These are phyloP conservation scores for Prunus dulcis DNA, from an alignment of 306 rosid genomes.

Conservation along the genomic window DNA sequence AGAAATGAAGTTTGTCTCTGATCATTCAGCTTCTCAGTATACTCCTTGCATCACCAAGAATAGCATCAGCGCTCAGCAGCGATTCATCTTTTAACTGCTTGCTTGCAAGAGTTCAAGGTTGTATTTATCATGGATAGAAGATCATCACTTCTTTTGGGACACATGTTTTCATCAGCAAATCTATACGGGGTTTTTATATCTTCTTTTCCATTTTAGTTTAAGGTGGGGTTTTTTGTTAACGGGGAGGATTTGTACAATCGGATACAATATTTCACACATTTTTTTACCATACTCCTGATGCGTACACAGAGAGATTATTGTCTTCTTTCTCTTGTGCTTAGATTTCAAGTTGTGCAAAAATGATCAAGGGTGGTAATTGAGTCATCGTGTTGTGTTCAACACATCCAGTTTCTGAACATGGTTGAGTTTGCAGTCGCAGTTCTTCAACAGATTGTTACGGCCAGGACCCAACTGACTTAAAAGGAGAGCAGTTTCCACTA, in stretches of 20 bases:
- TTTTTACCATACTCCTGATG: not conserved
- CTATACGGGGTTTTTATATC: not conserved
- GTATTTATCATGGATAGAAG: not conserved
- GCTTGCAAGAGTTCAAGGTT: not conserved
- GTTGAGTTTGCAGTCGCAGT: not conserved
- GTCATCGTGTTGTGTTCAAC: not conserved
- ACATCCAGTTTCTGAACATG: not conserved
- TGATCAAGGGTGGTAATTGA: not conserved
- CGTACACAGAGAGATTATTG: not conserved
- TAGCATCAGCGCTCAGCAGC: not conserved
- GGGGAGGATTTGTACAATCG: not conserved
- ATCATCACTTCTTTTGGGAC: not conserved
- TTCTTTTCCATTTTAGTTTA: not conserved
- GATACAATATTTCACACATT: not conserved
- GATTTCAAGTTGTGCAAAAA: not conserved
- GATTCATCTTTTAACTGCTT: not conserved
- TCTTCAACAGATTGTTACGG: not conserved
- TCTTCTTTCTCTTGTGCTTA: not conserved
- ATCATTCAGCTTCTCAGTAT: not conserved
- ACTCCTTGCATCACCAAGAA: constrained; percentile 3
- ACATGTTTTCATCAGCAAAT: not conserved
- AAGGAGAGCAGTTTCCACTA: not conserved
- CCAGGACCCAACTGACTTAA: not conserved
- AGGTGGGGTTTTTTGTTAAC: not conserved
- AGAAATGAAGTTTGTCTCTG: constrained; percentile 10